Conservation (phyloP, 768 basidiomycete genomes). For the Lactarius pseudohatsudake region DNA sequence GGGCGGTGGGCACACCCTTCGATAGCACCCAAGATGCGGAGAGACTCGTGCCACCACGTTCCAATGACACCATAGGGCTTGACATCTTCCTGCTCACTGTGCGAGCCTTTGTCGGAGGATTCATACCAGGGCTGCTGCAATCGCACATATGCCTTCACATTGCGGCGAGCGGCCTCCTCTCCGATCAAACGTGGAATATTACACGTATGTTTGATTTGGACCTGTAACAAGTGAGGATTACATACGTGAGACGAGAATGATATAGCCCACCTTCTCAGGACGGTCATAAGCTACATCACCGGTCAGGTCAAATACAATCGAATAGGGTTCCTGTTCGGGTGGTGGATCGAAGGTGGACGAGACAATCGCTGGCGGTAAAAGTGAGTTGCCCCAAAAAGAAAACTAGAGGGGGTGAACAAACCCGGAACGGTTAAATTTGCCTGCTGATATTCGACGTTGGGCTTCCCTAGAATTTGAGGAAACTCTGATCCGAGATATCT, state of each 20-base stretch:
- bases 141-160: slow-evolving; percentile 76
- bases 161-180: slow-evolving; percentile 74
- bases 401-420: slow-evolving; percentile 33
- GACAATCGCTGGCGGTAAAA: slow-evolving; percentile 55
- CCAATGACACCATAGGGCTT: slow-evolving; percentile 71
- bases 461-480: slow-evolving; percentile 61
- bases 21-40: slow-evolving; percentile 72
- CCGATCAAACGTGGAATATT: slow-evolving; percentile 66
- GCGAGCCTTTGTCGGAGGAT: slow-evolving; percentile 60
- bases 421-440: slow-evolving; percentile 74
- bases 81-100: slow-evolving; percentile 71
- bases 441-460: slow-evolving; percentile 77
- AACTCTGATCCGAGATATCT: slow-evolving; percentile 83
- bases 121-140: slow-evolving; percentile 79
- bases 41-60: slow-evolving; percentile 87
- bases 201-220: slow-evolving; percentile 76
- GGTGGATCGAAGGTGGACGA: slow-evolving; percentile 69
- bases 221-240: slow-evolving; percentile 41
- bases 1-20: slow-evolving; percentile 50
- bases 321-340: slow-evolving; percentile 64
- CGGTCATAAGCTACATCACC: slow-evolving; percentile 78
- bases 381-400: slow-evolving; percentile 12
- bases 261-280: slow-evolving; percentile 60
- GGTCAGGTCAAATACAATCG: slow-evolving; percentile 83
- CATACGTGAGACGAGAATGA: background rate